phyloP scores from a whole-genome alignment of 2,329 filamentous ascomycete species.

The Didymella keratinophila region DNA sequence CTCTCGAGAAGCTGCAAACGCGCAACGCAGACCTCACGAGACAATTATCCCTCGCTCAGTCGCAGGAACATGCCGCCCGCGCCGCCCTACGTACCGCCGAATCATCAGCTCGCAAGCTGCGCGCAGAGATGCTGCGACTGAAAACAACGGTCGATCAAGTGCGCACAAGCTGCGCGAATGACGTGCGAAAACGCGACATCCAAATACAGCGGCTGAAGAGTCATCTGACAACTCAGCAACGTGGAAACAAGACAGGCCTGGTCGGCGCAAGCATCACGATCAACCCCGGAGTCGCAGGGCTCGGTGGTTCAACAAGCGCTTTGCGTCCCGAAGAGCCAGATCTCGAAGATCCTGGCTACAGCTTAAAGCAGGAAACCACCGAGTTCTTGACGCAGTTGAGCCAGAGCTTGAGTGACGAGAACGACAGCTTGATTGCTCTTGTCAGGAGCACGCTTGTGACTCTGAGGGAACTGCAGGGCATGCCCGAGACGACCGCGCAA shows the following conservation, averaged over 20 bases:
- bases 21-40: constrained; percentile 65
- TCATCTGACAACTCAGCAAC: constrained; percentile 73
- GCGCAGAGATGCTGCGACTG: constrained; percentile 82
- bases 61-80: constrained; percentile 74
- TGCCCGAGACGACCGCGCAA: constrained; percentile 51
- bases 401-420: constrained; percentile 86
- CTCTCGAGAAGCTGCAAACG: constrained; percentile 66
- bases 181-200: constrained; percentile 87
- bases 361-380: constrained; percentile 84
- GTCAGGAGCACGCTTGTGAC: constrained; percentile 75
- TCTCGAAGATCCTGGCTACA: constrained; percentile 67
- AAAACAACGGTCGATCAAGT: constrained; percentile 84
- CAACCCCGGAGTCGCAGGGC: constrained; percentile 45
- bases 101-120: constrained; percentile 74
- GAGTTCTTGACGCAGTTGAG: constrained; percentile 87
- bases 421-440: constrained; percentile 79
- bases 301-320: constrained; percentile 34
- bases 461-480: constrained; percentile 69
- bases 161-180: constrained; percentile 84
- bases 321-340: constrained; percentile 64
- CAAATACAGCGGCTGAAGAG: constrained; percentile 90
- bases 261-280: constrained; percentile 60
- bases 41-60: constrained; percentile 66
- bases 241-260: constrained; percentile 57
- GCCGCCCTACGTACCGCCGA: constrained; percentile 78